Percentiles rank a stretch among this genome's conserved stretches.
Conservation (phyloP, 306 rosid species). For the Cucurbita ficifolia region DNA sequence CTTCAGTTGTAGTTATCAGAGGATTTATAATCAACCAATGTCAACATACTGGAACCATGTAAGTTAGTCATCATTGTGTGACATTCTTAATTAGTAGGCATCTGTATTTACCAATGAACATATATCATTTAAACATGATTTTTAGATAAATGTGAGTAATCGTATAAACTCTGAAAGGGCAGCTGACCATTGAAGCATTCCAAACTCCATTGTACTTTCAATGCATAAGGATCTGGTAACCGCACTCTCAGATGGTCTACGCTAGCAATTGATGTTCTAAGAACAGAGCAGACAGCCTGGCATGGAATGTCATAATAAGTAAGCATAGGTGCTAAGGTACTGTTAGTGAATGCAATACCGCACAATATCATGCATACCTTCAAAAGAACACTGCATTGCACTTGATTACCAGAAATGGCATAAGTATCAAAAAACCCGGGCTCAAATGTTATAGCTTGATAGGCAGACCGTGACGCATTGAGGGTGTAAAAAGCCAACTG, state of each 20-base stretch:
- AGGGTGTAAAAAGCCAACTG: conserved; percentile 69
- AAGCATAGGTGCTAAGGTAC: conserved; percentile 7
- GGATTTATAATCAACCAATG: background rate
- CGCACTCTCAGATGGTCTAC: conserved; percentile 56
- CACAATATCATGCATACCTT: conserved; percentile 34
- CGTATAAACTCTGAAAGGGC: background rate
- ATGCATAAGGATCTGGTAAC: conserved; percentile 53
- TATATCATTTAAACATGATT: background rate
- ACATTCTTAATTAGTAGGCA: background rate
- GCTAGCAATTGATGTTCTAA: conserved; percentile 65
- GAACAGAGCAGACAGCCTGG: conserved; percentile 77
- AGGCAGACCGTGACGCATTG: conserved; percentile 75
- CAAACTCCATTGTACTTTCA: conserved; percentile 69
- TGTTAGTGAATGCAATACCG: background rate
- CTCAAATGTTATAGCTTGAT: conserved; percentile 49
- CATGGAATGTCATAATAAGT: conserved; percentile 13
- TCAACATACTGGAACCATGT: background rate
- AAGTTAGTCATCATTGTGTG: background rate
- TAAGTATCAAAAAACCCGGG: conserved; percentile 62
- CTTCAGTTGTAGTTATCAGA: background rate
- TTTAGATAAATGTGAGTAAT: background rate
- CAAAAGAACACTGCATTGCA: conserved; percentile 71
- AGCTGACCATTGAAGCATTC: conserved; percentile 58
- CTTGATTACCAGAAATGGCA: conserved; percentile 34
- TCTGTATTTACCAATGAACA: background rate